Base-by-base conservation (phyloP, 2,329 filamentous ascomycete genomes). In the Ceratocystis huliohia region DNA sequence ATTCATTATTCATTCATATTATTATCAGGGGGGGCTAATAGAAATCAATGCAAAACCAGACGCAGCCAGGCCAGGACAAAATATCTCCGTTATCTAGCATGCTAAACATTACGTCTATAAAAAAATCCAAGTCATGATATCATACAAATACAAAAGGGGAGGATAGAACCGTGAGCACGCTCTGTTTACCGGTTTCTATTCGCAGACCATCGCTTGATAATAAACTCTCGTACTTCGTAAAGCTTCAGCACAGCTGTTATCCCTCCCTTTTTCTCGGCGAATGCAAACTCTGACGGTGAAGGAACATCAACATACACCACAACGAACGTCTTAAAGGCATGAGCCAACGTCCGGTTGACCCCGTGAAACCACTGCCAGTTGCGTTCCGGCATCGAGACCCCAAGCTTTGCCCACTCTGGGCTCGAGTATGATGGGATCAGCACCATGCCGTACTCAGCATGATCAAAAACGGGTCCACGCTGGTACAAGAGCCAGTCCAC, bases 401-500 rank as follows among this genome's bases (percentile, higher is more conserved):
- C 81, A 61, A 81, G 75, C 0, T 79, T 76, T 69, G 81, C 80
- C 91, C 92, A 96, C 72, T 87, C 85, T 0, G 83, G 73, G 72
- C 94, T 79, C 0, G 81, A 86, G 73, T 95, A 97, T 0, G 91
- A 87, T 0, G 94, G 93, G 2, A 97, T 74, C 50, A 99, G 84
- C 28, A 93, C 80, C 56, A 96, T 78, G 0, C 90, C 92, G 73
- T 96, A 99, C 73, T 97, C 91, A 25, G 94, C 94, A 73, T 99
- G 94, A 25, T 91, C 86, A 74, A 99, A 97, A 0, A 94, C 93
- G 0, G 94, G 94, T 0, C 94, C 94, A 22, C 91, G 87, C 66
- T 91, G 87, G 76, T 99, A 99, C 6, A 99, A 82, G n/a, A 99
- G 79, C 79, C 90, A 96, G 75, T 99, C 94, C 8, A 91, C 89